Conservation (phyloP, 108 stramenopile species). For the Skeletonema potamos region DNA sequence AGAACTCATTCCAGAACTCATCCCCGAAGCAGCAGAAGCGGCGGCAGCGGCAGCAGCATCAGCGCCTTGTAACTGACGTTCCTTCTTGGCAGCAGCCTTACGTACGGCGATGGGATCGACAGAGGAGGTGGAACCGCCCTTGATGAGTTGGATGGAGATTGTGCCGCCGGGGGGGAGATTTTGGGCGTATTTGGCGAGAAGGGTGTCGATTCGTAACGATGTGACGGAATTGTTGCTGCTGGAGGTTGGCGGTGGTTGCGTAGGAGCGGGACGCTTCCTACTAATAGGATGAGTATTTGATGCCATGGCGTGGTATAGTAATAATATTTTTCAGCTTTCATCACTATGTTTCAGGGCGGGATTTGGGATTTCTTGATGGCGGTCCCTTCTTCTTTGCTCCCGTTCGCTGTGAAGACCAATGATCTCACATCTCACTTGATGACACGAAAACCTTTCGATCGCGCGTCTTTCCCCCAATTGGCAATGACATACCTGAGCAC, state of each 20-base stretch:
- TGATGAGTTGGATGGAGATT: slow-evolving; percentile 39
- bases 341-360: no score
- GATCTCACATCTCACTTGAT: no score
- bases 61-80: background rate
- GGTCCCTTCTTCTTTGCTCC: no score
- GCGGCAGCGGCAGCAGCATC: no score
- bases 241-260: background rate
- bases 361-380: no score
- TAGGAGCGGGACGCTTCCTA: background rate
- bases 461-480: background rate
- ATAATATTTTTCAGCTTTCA: no score
- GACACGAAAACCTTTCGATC: no score
- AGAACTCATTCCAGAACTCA: no score
- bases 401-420: no score
- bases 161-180: slow-evolving; percentile 41
- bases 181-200: slow-evolving; percentile 47
- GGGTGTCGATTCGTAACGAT: slow-evolving; percentile 24
- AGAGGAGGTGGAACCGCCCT: slow-evolving; percentile 23
- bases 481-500: no score
- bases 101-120: slow-evolving; percentile 42
- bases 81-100: slow-evolving; percentile 3
- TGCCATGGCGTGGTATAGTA: background rate
- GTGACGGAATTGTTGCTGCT: background rate
- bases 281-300: background rate
- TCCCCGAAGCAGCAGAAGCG: no score